phyloP scores from a whole-genome alignment of 257 asterid species.

The Solanum appendiculatum region DNA sequence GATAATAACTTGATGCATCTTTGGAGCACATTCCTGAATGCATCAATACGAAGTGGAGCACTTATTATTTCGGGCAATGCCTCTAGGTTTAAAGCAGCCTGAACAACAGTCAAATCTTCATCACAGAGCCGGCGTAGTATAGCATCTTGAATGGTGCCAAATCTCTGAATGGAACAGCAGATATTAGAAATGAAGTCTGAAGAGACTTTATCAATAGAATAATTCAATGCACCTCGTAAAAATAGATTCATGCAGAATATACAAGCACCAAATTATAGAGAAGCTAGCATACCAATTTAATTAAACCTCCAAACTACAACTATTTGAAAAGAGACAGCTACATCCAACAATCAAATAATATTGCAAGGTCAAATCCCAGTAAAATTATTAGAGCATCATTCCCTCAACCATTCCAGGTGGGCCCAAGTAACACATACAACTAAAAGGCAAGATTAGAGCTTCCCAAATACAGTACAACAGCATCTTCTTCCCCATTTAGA shows the following conservation, averaged over 20 bases:
- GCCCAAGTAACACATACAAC: not conserved
- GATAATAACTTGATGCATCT: slow-evolving; percentile 52
- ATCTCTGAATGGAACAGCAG: slow-evolving; percentile 36
- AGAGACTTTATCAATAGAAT: not conserved
- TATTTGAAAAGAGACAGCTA: not conserved
- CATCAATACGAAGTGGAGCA: slow-evolving; percentile 39
- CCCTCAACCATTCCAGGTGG: not conserved
- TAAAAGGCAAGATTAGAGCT: not conserved
- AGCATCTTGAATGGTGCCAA: slow-evolving; percentile 67
- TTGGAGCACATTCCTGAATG: slow-evolving; percentile 41
- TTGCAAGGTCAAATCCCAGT: not conserved
- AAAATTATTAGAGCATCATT: not conserved
- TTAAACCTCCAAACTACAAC: not conserved
- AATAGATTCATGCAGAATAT: not conserved
- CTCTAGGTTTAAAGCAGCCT: slow-evolving; percentile 53
- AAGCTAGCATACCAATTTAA: not conserved
- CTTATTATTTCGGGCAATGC: slow-evolving; percentile 38
- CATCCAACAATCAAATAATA: not conserved
- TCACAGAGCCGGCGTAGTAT: slow-evolving; percentile 62
- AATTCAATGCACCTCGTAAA: not conserved
- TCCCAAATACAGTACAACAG: not conserved
- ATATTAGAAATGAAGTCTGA: not conserved
- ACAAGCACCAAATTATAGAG: not conserved
- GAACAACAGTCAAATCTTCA: slow-evolving; percentile 74
- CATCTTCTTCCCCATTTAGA: not conserved